Conservation (phyloP, 495 filamentous ascomycete species). For the Penicillium roqueforti region DNA sequence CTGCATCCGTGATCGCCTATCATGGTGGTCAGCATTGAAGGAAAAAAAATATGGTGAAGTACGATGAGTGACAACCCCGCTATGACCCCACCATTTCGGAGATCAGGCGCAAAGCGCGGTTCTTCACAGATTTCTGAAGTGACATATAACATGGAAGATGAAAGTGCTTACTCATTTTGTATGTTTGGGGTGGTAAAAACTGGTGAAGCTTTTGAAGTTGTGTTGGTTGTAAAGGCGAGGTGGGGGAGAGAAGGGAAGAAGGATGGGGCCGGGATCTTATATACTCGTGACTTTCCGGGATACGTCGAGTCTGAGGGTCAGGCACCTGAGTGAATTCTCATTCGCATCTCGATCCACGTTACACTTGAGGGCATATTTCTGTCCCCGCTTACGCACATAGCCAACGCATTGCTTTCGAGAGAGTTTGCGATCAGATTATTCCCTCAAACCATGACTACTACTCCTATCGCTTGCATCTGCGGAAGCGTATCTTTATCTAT, state of each 20-base stretch:
- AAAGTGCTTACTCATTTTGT: constrained; percentile 26
- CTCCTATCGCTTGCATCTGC: constrained; percentile 55
- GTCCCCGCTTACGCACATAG: constrained; percentile 31
- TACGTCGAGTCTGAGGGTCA: background rate
- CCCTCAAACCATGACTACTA: constrained; percentile 9
- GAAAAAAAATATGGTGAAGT: constrained; percentile 7
- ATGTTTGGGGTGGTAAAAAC: background rate
- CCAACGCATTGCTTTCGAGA: constrained; percentile 7
- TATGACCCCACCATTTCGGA: constrained; percentile 23
- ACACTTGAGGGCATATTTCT: constrained; percentile 27
- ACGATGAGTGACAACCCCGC: constrained; percentile 19
- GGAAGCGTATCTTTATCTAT: constrained; percentile 43
- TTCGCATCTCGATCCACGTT: constrained; percentile 1
- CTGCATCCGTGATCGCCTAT: constrained; percentile 42
- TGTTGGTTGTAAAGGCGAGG: constrained; percentile 6
- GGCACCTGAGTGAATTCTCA: background rate
- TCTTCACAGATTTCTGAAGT: background rate
- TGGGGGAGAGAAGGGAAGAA: background rate
- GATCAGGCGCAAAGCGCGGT: background rate
- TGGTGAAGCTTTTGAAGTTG: background rate
- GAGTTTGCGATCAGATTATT: background rate
- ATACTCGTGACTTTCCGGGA: constrained; percentile 27
- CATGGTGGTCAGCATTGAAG: constrained; percentile 18
- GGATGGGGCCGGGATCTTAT: constrained; percentile 12
- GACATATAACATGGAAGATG: background rate